Evolutionary conservation across 73 alveolate species (phyloP).

Genomic region (Stentor roeselii): DNA sequence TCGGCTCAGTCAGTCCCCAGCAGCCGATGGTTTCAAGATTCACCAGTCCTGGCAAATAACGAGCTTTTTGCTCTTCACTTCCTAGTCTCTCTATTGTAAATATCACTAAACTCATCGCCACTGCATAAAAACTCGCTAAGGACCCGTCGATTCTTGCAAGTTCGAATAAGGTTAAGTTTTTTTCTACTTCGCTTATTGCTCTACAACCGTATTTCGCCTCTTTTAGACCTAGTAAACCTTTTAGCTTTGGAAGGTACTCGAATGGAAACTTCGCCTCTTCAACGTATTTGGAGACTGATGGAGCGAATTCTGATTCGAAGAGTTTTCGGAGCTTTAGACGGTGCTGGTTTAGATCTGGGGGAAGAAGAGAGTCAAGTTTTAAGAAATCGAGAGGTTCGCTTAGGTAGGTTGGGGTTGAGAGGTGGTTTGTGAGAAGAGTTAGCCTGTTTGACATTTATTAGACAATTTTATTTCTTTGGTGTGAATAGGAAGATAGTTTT

Average conservation of each 20-base stretch:
- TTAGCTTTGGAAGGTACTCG: background rate
- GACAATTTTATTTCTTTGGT: too few relatives aligned
- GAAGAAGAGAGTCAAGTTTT: conserved; percentile 10
- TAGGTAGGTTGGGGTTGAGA: too few relatives aligned
- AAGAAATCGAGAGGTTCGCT: background rate
- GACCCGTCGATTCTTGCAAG: conserved; percentile 48
- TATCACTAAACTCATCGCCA: conserved; percentile 38
- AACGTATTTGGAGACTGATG: background rate
- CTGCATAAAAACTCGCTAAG: conserved; percentile 47
- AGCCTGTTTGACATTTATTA: too few relatives aligned
- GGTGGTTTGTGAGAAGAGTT: too few relatives aligned
- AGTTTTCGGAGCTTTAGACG: background rate
- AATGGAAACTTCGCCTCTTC: conserved; percentile 19
- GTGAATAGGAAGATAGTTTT: too few relatives aligned
- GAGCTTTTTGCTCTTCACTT: conserved; percentile 52
- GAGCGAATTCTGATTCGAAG: background rate
- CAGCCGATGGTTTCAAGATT: conserved; percentile 37
- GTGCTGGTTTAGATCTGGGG: background rate
- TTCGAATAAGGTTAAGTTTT: conserved; percentile 42
- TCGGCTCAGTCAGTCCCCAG: conserved; percentile 68
- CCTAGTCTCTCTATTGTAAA: conserved; percentile 50
- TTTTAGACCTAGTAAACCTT: background rate
- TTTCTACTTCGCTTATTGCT: conserved; percentile 23
- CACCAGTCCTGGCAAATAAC: conserved; percentile 37
- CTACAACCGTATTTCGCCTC: conserved; percentile 23